Evolutionary conservation across 2,329 filamentous ascomycete genomes (phyloP), one percentile per base, ranked within the genome.

Genomic region (Aureobasidium uvarum): DNA sequence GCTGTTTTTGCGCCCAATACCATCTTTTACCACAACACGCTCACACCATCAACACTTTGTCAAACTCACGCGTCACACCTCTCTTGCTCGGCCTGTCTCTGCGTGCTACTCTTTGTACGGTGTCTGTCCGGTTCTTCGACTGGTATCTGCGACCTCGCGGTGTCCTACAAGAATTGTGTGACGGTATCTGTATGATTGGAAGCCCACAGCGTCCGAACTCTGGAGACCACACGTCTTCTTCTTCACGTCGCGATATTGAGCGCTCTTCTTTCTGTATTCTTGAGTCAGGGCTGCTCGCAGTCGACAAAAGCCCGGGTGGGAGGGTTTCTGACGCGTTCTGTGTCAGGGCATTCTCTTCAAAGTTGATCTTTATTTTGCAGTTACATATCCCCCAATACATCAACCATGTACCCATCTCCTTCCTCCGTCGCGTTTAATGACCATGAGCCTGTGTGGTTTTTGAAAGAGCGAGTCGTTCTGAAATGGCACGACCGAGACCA

Each of bases 261-360:
- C 41, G 41, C 28, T 58, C 25, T 45, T 55, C 46, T 20, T 45
- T 45, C 16, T 52, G 38, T n/a, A 43, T 56, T 54, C 3, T 46
- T 13, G 62, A 65, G 62, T 65, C 62, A 59, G 52, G 62, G 62
- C 52, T 65, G 39, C 62, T 65, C 62, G 31, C 62, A 50, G 50
- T 45, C 50, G 38, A 52, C 51, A 20, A 38, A 65, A 65, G 62
- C 62, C 62, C 43, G 62, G 62, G 62, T 51, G 62, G 62, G 62
- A 43, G 62, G 62, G 62, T 58, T 59, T 55, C 52, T 51, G 52
- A 65, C 45, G 41, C 62, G n/a, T 55, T 20, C 51, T n/a, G 41
- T 43, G 63, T 65, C 36, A 31, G 41, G 63, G 63, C 55, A 36
- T 54, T 64, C 62, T 46, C 62, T 55, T 36, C 20, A 55, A 23